Percentiles rank a stretch among this genome's conserved stretches.
phyloP scores from a whole-genome alignment of 139 green algal species.

The Chlorella sp. region DNA sequence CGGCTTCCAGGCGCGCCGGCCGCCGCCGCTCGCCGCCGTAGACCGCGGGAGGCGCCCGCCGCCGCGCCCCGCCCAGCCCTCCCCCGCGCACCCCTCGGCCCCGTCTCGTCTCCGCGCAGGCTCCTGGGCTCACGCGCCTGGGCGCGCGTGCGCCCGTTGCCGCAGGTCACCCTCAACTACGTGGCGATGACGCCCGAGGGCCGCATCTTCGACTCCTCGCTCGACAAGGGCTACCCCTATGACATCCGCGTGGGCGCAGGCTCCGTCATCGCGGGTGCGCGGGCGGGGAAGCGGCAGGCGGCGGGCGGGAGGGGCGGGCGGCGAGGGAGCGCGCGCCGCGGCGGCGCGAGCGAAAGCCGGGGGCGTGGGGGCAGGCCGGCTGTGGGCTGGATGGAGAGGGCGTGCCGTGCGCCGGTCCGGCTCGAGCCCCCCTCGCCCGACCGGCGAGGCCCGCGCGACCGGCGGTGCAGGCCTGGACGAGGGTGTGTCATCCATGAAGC shows the following conservation, averaged over 20 bases:
- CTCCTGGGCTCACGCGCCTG: too few relatives aligned
- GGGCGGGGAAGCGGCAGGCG: not conserved
- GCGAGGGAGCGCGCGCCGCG: too few relatives aligned
- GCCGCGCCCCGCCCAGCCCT: too few relatives aligned
- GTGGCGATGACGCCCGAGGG: constrained; percentile 83
- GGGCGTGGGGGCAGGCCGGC: not conserved
- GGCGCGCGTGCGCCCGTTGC: not conserved
- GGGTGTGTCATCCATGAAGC: constrained; percentile 85
- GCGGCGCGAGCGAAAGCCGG: not conserved
- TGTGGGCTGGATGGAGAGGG: not conserved
- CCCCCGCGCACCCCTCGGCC: too few relatives aligned
- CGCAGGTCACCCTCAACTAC: constrained; percentile 66
- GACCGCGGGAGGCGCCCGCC: too few relatives aligned
- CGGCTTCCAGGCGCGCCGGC: constrained; percentile 49
- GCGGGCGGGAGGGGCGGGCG: too few relatives aligned
- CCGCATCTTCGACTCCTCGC: constrained; percentile 82
- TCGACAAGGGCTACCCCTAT: constrained; percentile 87
- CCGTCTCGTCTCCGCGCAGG: too few relatives aligned
- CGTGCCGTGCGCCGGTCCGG: not conserved
- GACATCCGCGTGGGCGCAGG: constrained; percentile 83
- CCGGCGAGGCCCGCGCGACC: not conserved
- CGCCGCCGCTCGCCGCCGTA: too few relatives aligned
- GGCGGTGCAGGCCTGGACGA: constrained; percentile 88
- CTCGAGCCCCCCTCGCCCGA: not conserved
- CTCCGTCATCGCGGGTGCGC: constrained; percentile 47